Evolutionary conservation across 805 yeast species (phyloP), one percentile per base, ranked within the genome.

Genomic region (Suhomyces sp.): DNA sequence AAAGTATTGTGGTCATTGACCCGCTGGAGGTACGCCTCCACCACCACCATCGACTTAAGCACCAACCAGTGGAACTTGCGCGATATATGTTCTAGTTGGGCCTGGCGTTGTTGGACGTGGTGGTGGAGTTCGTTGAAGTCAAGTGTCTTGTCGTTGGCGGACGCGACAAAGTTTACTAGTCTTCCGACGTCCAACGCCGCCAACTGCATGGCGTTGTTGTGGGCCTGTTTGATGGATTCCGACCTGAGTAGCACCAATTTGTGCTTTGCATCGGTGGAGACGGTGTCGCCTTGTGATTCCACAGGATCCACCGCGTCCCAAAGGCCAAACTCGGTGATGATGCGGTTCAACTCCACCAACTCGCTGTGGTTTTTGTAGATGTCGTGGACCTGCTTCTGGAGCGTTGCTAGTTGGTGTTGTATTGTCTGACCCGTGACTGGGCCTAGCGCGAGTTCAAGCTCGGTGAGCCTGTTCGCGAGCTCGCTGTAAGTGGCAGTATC

Each of bases 1-100:
- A 60, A 68, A 8, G 53, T 49, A 41, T 67, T 65, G 49, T 72
- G 73, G 22, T 52, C 42, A 15, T 57, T 33, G 44, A 65, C 48
- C 46, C 68, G 38, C 6, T 51, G 53, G 5, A 62, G 54, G 51
- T 64, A 71, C 54, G 60, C 60, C 47, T 71, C 73, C 15, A 64
- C 57, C 15, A 71, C 60, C 13, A 70, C 50, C 61, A 72, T 60
- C 42, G 63, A 68, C 48, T 70, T 71, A 7, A 65, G 57, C 9
- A 64, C 61, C 13, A 69, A 50, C 35, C 55, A 29, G 40, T 68
- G 69, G 44, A 62, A 60, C 13, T 56, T 51, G 4, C 52, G 48
- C 1, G 66, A 52, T 2, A 70, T 19, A 6, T 47, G 52, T 23
- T 57, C 49, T 4, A 70, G 33, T 35, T 55, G 54, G 4, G 38